Conservation (phyloP, 108 stramenopile genomes). For the Aurantiochytrium sp. region DNA sequence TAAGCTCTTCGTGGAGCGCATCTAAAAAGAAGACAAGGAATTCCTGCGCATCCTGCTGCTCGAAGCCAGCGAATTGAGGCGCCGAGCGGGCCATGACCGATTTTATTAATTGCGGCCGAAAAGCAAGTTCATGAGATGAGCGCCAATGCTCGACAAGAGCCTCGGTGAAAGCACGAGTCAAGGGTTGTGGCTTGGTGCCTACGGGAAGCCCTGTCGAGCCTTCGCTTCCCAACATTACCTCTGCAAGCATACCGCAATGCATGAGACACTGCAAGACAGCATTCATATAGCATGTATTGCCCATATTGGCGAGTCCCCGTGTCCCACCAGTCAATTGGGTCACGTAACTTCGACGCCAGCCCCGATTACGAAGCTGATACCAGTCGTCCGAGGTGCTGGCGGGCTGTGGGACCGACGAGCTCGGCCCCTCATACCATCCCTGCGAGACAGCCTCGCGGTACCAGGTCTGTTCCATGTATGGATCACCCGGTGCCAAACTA, state of each 20-base stretch:
- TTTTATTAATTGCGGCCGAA: conserved; percentile 75
- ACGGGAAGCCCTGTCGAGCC: too few species aligned
- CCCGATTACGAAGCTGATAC: neutral
- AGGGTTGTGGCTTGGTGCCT: neutral
- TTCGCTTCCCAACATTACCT: conserved; percentile 60
- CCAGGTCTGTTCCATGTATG: neutral
- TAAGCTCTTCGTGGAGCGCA: conserved; percentile 95
- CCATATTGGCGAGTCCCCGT: conserved; percentile 25
- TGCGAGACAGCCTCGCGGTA: neutral
- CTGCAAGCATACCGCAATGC: conserved; percentile 58
- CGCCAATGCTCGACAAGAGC: conserved; percentile 88
- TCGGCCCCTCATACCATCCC: neutral
- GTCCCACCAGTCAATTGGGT: neutral
- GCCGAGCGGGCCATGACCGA: conserved; percentile 72
- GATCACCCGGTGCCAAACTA: neutral
- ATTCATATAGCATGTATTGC: conserved; percentile 45
- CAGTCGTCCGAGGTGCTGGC: neutral
- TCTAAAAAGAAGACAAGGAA: conserved; percentile 91
- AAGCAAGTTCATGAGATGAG: conserved; percentile 54
- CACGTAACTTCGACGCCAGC: neutral
- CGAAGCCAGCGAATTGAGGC: conserved; percentile 87
- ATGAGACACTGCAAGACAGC: conserved; percentile 37
- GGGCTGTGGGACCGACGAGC: neutral
- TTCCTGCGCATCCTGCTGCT: conserved; percentile 98
- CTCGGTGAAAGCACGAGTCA: conserved; percentile 22